These are phyloP conservation scores for Staphylotrichum tortipilum DNA, from an alignment of 495 filamentous ascomycete genomes.

Conservation along the genomic window DNA sequence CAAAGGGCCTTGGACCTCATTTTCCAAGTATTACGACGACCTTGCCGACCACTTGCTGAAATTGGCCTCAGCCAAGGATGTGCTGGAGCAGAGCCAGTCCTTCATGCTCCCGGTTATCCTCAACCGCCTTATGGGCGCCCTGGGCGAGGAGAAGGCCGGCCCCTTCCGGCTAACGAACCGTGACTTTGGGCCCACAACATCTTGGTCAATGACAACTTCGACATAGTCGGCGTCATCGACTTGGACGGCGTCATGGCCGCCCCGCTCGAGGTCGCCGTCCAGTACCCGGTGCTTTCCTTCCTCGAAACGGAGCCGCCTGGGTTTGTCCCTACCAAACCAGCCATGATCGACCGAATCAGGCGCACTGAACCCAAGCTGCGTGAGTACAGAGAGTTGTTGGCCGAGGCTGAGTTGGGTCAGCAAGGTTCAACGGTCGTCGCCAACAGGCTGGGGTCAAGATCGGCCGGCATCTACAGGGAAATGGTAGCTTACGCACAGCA, in stretches of 20 bases:
- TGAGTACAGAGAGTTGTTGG: conserved; percentile 1
- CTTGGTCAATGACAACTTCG: conserved; percentile 1
- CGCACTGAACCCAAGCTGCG: not conserved
- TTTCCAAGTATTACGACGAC: not conserved
- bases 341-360: not conserved
- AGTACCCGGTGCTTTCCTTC: not conserved
- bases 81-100: not conserved
- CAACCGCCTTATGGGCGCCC: not conserved
- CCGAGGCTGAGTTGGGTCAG: no score
- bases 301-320: not conserved
- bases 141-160: not conserved
- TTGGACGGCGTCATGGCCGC: conserved; percentile 7
- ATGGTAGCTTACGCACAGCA: not conserved
- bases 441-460: not conserved
- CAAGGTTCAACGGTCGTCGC: not conserved
- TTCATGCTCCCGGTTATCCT: not conserved
- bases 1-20: not conserved
- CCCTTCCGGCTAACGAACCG: conserved; percentile 4
- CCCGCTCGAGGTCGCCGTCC: not conserved
- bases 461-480: not conserved
- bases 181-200: conserved; percentile 7
- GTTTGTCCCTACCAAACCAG: not conserved
- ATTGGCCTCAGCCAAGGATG: not conserved
- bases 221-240: conserved; percentile 5
- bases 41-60: not conserved